phyloP scores from a whole-genome alignment of 805 yeast species.

The Dipodascus albidus region DNA sequence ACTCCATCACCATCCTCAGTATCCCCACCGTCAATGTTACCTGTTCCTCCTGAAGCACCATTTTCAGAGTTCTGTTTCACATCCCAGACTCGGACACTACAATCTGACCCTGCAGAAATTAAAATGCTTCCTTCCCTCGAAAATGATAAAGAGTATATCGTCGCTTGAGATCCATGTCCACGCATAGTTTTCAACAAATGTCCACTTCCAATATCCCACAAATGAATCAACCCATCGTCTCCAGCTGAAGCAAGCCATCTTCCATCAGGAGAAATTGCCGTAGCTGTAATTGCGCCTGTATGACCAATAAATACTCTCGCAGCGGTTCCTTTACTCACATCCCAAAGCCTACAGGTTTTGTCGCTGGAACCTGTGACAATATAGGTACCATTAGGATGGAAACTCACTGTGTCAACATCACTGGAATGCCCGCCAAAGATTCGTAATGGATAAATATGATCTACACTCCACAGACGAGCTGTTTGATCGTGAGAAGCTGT shows the following conservation, averaged over 20 bases:
- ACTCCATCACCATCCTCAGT: conserved; percentile 39
- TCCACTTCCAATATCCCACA: conserved; percentile 94
- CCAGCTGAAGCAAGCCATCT: conserved; percentile 94
- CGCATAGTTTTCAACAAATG: conserved; percentile 80
- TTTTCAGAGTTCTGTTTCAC: conserved; percentile 75
- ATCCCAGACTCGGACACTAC: conserved; percentile 94
- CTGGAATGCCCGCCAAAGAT: conserved; percentile 95
- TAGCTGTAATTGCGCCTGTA: conserved; percentile 72
- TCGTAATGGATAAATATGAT: conserved; percentile 90
- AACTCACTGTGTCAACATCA: conserved; percentile 89
- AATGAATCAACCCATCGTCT: conserved; percentile 76
- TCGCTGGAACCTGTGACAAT: conserved; percentile 93
- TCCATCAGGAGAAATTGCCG: conserved; percentile 94
- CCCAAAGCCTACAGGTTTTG: conserved; percentile 98
- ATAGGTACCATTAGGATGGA: conserved; percentile 94
- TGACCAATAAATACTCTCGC: conserved; percentile 91
- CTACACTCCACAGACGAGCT: conserved; percentile 95
- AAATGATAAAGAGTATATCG: conserved; percentile 75
- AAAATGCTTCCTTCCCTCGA: conserved; percentile 81
- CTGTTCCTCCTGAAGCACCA: conserved; percentile 46
- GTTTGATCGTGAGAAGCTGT: conserved; percentile 97
- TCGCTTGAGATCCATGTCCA: conserved; percentile 78
- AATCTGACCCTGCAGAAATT: conserved; percentile 88
- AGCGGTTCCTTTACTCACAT: conserved; percentile 73
- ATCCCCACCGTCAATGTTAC: conserved; percentile 39